These are phyloP conservation scores for Colletotrichum lindemuthianum DNA, from an alignment of 2,329 filamentous ascomycete species.

Conservation along the genomic window DNA sequence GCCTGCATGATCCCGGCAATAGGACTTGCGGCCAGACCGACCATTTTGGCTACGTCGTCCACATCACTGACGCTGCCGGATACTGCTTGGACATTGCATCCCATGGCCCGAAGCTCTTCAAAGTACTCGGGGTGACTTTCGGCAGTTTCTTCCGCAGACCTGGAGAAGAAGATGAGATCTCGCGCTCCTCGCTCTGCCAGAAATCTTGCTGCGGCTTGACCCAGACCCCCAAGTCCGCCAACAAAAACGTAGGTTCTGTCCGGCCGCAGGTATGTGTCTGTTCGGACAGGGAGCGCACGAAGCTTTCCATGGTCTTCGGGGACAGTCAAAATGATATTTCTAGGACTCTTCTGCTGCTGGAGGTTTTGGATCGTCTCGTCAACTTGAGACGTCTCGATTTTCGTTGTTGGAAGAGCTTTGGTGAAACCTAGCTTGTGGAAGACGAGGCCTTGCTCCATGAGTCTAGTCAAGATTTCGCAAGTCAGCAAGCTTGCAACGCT, in stretches of 20 bases:
- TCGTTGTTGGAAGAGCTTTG: conserved; percentile 36
- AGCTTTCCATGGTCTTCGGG: not conserved
- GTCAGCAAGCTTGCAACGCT: not conserved
- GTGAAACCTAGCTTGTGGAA: conserved; percentile 15
- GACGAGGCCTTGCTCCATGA: conserved; percentile 19
- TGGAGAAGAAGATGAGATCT: conserved; percentile 42
- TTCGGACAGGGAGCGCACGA: not conserved
- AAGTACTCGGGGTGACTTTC: conserved; percentile 7
- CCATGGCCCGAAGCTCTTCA: conserved; percentile 39
- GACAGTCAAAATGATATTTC: conserved; percentile 52
- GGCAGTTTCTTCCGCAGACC: conserved; percentile 36
- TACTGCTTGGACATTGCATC: conserved; percentile 42
- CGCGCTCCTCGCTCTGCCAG: conserved; percentile 44
- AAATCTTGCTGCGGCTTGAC: conserved; percentile 42
- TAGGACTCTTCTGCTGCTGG: conserved; percentile 54
- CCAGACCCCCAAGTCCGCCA: conserved; percentile 47
- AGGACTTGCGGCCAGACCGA: conserved; percentile 37
- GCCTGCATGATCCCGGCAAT: conserved; percentile 53
- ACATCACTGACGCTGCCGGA: conserved; percentile 45
- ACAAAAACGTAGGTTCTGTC: conserved; percentile 42
- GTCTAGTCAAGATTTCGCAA: not conserved
- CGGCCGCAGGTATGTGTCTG: not conserved
- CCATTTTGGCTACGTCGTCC: conserved; percentile 42
- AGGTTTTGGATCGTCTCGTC: conserved; percentile 54
- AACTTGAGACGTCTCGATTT: conserved; percentile 42